These are phyloP conservation scores for Cryptococcus sp. DNA, from an alignment of 1,284 basidiomycete genomes.

Conservation along the genomic window DNA sequence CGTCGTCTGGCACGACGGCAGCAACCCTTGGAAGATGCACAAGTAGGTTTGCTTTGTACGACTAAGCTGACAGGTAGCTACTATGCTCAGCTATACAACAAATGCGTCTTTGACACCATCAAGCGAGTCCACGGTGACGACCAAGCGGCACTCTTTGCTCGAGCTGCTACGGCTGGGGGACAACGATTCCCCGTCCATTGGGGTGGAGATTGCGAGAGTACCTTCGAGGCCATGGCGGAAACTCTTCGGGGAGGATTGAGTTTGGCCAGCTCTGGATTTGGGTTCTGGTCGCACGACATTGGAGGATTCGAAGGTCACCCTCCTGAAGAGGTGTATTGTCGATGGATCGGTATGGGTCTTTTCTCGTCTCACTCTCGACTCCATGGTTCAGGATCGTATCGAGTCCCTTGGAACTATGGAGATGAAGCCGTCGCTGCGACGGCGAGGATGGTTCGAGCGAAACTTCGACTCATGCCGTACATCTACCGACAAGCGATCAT, in stretches of 20 bases:
- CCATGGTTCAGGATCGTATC: constrained; percentile 65
- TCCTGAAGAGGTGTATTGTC: constrained; percentile 62
- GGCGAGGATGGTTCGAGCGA: constrained; percentile 61
- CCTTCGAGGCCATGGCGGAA: constrained; percentile 71
- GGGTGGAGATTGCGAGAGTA: constrained; percentile 72
- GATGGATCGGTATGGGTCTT: constrained; percentile 63
- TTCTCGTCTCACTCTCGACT: constrained; percentile 55
- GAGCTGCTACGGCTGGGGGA: constrained; percentile 61
- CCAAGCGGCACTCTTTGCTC: constrained; percentile 64
- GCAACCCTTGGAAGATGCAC: constrained; percentile 52
- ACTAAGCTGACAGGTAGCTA: constrained; percentile 44
- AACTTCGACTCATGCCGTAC: constrained; percentile 69
- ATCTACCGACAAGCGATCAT: constrained; percentile 57
- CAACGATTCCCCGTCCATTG: constrained; percentile 57
- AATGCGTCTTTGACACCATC: constrained; percentile 60
- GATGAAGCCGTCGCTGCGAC: constrained; percentile 63
- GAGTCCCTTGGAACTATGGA: constrained; percentile 69
- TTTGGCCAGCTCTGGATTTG: constrained; percentile 63
- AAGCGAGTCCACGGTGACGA: constrained; percentile 57
- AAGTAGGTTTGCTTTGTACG: constrained; percentile 14
- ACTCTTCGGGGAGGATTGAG: constrained; percentile 62
- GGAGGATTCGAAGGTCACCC: constrained; percentile 71
- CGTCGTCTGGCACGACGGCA: constrained; percentile 62
- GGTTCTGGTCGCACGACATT: constrained; percentile 67
- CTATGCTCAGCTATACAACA: constrained; percentile 64